Evolutionary conservation across 768 basidiomycete genomes (phyloP).

Genomic region (Naganishia friedmannii): DNA sequence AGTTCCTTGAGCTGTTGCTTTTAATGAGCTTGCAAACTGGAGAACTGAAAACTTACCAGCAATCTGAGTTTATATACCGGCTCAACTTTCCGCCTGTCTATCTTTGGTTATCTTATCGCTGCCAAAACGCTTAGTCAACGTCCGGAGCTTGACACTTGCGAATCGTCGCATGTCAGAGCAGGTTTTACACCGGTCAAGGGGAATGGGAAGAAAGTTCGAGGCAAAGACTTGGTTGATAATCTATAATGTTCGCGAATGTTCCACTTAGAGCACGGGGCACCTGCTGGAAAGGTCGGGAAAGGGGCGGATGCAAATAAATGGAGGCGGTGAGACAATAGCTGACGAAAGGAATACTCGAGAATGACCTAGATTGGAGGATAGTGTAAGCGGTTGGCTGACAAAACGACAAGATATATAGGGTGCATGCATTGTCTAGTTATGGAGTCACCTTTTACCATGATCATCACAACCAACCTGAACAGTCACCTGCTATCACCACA

Average conservation of each 20-base stretch:
- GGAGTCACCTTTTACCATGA: too few species aligned
- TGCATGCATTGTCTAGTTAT: too few species aligned
- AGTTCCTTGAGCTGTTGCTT: too few species aligned
- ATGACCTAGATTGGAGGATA: neutral
- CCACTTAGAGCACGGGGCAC: neutral
- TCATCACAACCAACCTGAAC: too few species aligned
- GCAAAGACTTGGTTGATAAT: neutral
- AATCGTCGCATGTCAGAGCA: too few species aligned
- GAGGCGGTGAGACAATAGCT: constrained; percentile 16
- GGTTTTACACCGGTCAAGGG: neutral
- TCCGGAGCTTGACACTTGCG: neutral
- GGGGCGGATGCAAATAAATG: neutral
- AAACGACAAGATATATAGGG: neutral
- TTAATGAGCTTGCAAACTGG: neutral
- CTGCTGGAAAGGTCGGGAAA: constrained; percentile 16
- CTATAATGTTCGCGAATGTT: neutral
- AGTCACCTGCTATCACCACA: neutral
- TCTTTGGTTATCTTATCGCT: neutral
- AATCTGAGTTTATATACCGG: neutral
- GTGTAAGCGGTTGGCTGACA: neutral
- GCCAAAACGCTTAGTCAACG: neutral
- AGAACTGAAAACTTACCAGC: neutral
- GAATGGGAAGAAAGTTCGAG: neutral
- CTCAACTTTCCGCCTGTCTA: neutral
- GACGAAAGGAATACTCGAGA: neutral